Evolutionary conservation across 2,329 filamentous ascomycete species (phyloP).

Genomic region (Coleophoma cylindrospora): DNA sequence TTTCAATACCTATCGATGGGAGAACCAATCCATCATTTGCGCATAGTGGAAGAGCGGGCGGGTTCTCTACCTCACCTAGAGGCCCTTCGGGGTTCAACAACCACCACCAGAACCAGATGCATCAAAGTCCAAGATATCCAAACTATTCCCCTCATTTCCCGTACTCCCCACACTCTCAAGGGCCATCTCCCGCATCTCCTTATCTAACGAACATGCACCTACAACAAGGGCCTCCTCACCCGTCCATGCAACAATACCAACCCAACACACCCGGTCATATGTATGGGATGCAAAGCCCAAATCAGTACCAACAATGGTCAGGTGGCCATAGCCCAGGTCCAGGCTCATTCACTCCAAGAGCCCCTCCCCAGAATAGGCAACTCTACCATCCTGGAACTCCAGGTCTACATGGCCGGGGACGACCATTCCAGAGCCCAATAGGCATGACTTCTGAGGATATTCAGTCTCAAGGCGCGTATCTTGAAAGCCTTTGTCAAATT

Average conservation of each 20-base stretch:
- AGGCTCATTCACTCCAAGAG: conserved; percentile 7
- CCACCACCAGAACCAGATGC: conserved; percentile 26
- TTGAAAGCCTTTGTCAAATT: conserved; percentile 42
- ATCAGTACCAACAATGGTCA: conserved; percentile 4
- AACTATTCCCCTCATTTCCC: conserved; percentile 11
- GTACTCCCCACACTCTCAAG: conserved; percentile 4
- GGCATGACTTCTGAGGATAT: conserved; percentile 36
- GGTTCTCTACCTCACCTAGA: conserved; percentile 14
- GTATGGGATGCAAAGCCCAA: conserved; percentile 7
- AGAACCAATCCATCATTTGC: conserved; percentile 30
- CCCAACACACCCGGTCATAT: conserved; percentile 5
- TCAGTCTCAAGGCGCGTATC: conserved; percentile 38
- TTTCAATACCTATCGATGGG: conserved; percentile 49
- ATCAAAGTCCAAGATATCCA: conserved; percentile 18
- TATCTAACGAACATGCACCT: conserved; percentile 9
- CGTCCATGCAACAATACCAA: conserved; percentile 22
- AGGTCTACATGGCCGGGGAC: conserved; percentile 10
- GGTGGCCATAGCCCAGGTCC: conserved; percentile 1
- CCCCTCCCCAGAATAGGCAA: conserved; percentile 20
- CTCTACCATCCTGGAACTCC: conserved; percentile 21
- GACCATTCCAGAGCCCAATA: conserved; percentile 4
- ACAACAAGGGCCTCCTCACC: conserved; percentile 23
- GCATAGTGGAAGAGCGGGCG: conserved; percentile 24
- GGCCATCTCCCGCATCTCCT: conserved; percentile 11
- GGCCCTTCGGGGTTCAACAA: conserved; percentile 4